phyloP scores from a whole-genome alignment of 2,329 filamentous ascomycete genomes.

The Ophiognomonia clavigignenti-juglandacearum region DNA sequence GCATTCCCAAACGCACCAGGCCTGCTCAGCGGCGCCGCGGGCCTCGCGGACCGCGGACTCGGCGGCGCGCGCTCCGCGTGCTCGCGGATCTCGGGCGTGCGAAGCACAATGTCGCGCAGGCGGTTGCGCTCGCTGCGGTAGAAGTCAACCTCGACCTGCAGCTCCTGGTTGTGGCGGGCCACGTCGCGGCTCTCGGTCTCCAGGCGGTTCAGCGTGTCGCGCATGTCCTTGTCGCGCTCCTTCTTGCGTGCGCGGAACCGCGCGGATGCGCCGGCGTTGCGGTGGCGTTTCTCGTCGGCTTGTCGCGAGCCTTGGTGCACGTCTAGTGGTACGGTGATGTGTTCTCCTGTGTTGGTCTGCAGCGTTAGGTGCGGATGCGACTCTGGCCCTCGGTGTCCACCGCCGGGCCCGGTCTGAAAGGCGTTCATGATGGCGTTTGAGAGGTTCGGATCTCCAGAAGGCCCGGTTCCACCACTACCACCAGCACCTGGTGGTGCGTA shows the following conservation, averaged over 20 bases:
- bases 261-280: slow-evolving; percentile 81
- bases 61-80: slow-evolving; percentile 45
- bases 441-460: slow-evolving; percentile 9
- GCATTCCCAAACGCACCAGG: slow-evolving; percentile 13
- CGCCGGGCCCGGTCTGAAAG: slow-evolving; percentile 9
- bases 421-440: slow-evolving; percentile 15
- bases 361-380: slow-evolving; percentile 16
- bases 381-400: slow-evolving; percentile 10
- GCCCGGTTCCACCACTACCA: too few species aligned
- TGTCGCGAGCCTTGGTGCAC: slow-evolving; percentile 76
- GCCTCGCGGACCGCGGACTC: slow-evolving; percentile 37
- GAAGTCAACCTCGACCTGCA: slow-evolving; percentile 63
- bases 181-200: slow-evolving; percentile 66
- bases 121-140: slow-evolving; percentile 70
- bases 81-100: slow-evolving; percentile 52
- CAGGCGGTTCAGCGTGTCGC: slow-evolving; percentile 62
- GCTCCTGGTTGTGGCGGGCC: slow-evolving; percentile 44
- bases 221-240: slow-evolving; percentile 72
- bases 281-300: slow-evolving; percentile 78
- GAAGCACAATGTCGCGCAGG: slow-evolving; percentile 60
- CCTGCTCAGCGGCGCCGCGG: slow-evolving; percentile 7
- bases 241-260: slow-evolving; percentile 78
- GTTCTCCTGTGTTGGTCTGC: slow-evolving; percentile 27
- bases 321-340: slow-evolving; percentile 65
- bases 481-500: slow-evolving; percentile 6